Conservation (phyloP, 2,329 filamentous ascomycete genomes). For the Venturia aucupariae region DNA sequence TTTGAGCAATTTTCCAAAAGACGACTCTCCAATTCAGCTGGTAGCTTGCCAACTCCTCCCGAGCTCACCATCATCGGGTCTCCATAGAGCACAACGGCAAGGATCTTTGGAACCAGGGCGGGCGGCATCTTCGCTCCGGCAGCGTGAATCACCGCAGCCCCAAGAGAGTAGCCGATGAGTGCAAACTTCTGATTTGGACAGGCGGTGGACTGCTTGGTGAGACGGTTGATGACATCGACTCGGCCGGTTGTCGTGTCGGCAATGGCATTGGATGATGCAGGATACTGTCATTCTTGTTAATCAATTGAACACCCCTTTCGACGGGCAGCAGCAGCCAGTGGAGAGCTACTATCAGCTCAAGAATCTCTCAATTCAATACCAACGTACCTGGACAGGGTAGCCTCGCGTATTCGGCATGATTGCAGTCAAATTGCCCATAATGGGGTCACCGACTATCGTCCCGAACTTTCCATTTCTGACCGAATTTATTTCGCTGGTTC, state of each 20-base stretch:
- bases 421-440: constrained; percentile 9
- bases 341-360: too few relatives aligned
- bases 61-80: constrained; percentile 10
- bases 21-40: background rate
- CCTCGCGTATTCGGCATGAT: constrained; percentile 10
- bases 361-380: too few relatives aligned
- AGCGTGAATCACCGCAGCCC: constrained; percentile 12
- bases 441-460: constrained; percentile 12
- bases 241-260: constrained; percentile 7
- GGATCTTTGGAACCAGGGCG: constrained; percentile 3
- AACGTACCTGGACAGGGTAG: constrained; percentile 13
- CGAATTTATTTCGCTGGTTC: constrained; percentile 12
- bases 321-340: too few relatives aligned
- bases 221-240: constrained; percentile 13
- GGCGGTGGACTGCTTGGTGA: constrained; percentile 9
- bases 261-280: constrained; percentile 3
- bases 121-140: constrained; percentile 11
- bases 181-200: constrained; percentile 14
- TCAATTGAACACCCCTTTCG: too few relatives aligned
- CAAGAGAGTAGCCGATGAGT: constrained; percentile 13
- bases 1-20: constrained; percentile 12
- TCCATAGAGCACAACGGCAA: constrained; percentile 13
- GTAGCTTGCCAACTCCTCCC: constrained; percentile 1
- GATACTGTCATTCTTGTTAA: constrained; percentile 8
- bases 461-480: constrained; percentile 10